A percentile compares a stretch with the other conserved stretches of the same genome.
Conservation (phyloP, 768 basidiomycete species). For the Agaricus blazei region DNA sequence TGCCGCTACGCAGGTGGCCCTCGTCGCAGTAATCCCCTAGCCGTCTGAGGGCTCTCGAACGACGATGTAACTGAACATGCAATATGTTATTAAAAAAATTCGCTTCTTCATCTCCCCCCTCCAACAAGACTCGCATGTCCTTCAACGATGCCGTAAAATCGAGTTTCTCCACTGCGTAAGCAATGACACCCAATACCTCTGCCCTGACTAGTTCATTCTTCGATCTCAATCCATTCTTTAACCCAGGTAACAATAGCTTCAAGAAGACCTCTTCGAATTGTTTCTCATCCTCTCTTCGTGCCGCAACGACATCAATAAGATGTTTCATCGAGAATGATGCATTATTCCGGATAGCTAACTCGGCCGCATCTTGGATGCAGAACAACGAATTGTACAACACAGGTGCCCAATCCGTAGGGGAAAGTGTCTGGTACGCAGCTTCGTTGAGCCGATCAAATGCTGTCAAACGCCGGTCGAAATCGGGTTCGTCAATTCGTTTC, state of each 20-base stretch:
- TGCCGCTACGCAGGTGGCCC: constrained; percentile 59
- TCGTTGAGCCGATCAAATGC: constrained; percentile 81
- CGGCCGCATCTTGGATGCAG: constrained; percentile 86
- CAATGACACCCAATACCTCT: constrained; percentile 77
- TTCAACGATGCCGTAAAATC: constrained; percentile 52
- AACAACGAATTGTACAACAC: constrained; percentile 78
- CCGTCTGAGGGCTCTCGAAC: constrained; percentile 80
- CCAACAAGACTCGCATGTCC: constrained; percentile 79
- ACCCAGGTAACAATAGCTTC: constrained; percentile 64
- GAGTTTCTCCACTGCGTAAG: constrained; percentile 66
- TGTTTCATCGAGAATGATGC: constrained; percentile 72
- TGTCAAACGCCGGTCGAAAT: constrained; percentile 79
- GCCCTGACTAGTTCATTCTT: constrained; percentile 83
- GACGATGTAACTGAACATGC: constrained; percentile 89
- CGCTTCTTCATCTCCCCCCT: constrained; percentile 87
- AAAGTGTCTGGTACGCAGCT: constrained; percentile 41
- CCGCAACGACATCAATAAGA: constrained; percentile 63
- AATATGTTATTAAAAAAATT: constrained; percentile 96
- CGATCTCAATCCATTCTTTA: constrained; percentile 76
- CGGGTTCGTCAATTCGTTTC: constrained; percentile 83
- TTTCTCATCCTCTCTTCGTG: constrained; percentile 22
- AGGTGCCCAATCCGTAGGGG: constrained; percentile 69
- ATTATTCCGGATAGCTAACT: constrained; percentile 80
- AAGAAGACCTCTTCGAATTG: constrained; percentile 55
- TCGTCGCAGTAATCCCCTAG: constrained; percentile 73